Conservation (phyloP, 176 grass and related monocot genomes). For the Rhipidocladum racemiflorum region DNA sequence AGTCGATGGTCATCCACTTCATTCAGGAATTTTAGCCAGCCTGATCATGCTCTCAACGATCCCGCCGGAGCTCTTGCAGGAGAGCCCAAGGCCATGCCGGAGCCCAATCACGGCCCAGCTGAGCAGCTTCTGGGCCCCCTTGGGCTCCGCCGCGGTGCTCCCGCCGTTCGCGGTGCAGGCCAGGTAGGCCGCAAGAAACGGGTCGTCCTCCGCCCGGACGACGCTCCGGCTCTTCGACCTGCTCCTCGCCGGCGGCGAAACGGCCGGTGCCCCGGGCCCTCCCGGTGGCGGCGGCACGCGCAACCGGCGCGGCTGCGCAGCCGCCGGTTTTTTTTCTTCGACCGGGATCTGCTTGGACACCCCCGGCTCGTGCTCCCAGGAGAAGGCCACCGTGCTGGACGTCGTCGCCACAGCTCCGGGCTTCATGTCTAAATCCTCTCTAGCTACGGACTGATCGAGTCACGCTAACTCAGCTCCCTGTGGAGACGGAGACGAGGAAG, state of each 20-base stretch:
- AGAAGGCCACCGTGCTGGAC: slow-evolving; percentile 56
- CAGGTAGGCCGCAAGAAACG: slow-evolving; percentile 70
- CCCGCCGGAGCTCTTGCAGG: slow-evolving; percentile 46
- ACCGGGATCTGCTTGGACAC: slow-evolving; percentile 46
- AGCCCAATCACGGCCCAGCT: slow-evolving; percentile 25
- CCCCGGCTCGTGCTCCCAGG: slow-evolving; percentile 89
- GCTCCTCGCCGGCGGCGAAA: background rate
- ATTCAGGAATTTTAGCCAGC: background rate
- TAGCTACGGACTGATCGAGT: background rate
- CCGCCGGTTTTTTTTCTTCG: background rate
- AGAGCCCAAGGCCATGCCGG: slow-evolving; percentile 27
- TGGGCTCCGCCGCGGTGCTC: background rate
- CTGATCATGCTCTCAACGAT: slow-evolving; percentile 43
- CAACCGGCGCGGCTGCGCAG: background rate
- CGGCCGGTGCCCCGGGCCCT: background rate
- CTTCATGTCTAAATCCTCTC: background rate
- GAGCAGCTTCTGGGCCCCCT: background rate
- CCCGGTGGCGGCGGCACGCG: slow-evolving; percentile 62
- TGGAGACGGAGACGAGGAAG: background rate
- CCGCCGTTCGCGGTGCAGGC: slow-evolving; percentile 51
- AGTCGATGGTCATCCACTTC: background rate
- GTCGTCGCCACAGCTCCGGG: background rate
- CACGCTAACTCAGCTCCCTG: background rate
- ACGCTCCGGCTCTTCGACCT: background rate
- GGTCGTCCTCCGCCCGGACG: slow-evolving; percentile 47